Percentiles rank a stretch among this genome's conserved stretches.
Conservation (phyloP, 805 yeast genomes). For the Suhomyces kilbournensis region DNA sequence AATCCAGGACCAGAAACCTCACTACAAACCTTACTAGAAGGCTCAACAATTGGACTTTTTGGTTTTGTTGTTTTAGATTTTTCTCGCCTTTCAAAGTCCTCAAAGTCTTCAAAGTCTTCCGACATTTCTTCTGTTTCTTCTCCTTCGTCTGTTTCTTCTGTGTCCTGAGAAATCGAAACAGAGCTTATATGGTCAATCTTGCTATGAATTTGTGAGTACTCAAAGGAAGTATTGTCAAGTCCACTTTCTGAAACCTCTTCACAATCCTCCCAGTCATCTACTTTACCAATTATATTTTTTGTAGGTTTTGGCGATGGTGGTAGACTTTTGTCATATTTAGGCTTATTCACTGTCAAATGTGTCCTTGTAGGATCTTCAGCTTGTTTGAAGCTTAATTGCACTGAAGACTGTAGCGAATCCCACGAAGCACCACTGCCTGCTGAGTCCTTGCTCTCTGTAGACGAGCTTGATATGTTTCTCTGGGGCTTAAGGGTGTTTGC, state of each 20-base stretch:
- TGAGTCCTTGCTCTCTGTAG: conserved; percentile 4
- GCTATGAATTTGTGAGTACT: not conserved
- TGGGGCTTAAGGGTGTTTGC: not conserved
- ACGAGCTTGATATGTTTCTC: conserved; percentile 5
- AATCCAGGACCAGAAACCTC: too few relatives aligned
- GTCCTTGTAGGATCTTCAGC: not conserved
- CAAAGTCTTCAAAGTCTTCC: not conserved
- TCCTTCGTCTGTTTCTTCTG: not conserved
- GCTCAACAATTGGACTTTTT: conserved; percentile 1
- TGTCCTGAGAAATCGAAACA: not conserved
- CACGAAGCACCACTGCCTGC: conserved; percentile 17
- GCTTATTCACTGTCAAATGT: not conserved
- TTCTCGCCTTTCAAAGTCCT: conserved; percentile 3
- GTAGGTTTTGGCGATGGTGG: not conserved
- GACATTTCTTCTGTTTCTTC: not conserved
- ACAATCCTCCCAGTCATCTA: conserved; percentile 3
- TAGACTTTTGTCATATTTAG: not conserved
- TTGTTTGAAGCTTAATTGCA: conserved; percentile 11
- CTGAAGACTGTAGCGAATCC: conserved; percentile 28
- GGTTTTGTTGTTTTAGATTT: too few relatives aligned
- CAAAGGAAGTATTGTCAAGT: not conserved
- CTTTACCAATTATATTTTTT: not conserved
- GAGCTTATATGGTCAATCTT: not conserved
- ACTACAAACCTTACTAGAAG: too few relatives aligned
- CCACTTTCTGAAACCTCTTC: not conserved